phyloP scores from a whole-genome alignment of 192 early-diverging fungal genomes.

The Dissophora ornata region DNA sequence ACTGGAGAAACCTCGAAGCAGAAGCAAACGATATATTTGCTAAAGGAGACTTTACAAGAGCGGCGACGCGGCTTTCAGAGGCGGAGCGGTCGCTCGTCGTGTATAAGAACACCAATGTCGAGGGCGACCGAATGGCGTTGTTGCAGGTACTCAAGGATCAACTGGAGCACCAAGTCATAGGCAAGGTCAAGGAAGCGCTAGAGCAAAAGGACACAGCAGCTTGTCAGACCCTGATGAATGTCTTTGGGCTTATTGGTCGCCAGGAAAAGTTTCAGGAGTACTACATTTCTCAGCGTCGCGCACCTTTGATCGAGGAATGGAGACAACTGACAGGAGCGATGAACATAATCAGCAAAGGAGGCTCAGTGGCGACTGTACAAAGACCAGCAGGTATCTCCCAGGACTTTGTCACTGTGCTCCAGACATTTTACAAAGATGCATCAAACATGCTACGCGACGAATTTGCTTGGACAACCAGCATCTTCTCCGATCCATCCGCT shows the following conservation, averaged over 20 bases:
- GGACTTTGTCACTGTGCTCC: slow-evolving; percentile 54
- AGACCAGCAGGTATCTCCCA: slow-evolving; percentile 5
- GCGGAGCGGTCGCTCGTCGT: slow-evolving; percentile 68
- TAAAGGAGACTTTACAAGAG: slow-evolving; percentile 69
- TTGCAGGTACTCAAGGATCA: slow-evolving; percentile 68
- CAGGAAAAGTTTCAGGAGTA: slow-evolving; percentile 66
- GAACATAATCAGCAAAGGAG: slow-evolving; percentile 1
- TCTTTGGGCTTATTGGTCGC: slow-evolving; percentile 70
- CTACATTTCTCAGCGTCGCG: slow-evolving; percentile 65
- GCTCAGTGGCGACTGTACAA: not conserved
- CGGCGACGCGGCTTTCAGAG: slow-evolving; percentile 68
- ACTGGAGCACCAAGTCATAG: slow-evolving; percentile 65
- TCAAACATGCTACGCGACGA: slow-evolving; percentile 66
- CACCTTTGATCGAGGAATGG: slow-evolving; percentile 63
- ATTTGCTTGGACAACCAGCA: slow-evolving; percentile 64
- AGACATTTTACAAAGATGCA: slow-evolving; percentile 65
- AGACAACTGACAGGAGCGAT: slow-evolving; percentile 21
- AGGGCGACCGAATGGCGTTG: slow-evolving; percentile 68
- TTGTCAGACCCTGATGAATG: slow-evolving; percentile 61
- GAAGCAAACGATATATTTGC: slow-evolving; percentile 76
- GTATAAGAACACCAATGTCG: slow-evolving; percentile 76
- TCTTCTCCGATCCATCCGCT: slow-evolving; percentile 63
- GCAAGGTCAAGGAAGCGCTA: slow-evolving; percentile 64
- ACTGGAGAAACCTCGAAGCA: slow-evolving; percentile 78
- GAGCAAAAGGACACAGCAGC: slow-evolving; percentile 67